Evolutionary conservation across 495 filamentous ascomycete genomes (phyloP), one percentile per base, ranked within the genome.

Genomic region (Hypoxylon fuscum): DNA sequence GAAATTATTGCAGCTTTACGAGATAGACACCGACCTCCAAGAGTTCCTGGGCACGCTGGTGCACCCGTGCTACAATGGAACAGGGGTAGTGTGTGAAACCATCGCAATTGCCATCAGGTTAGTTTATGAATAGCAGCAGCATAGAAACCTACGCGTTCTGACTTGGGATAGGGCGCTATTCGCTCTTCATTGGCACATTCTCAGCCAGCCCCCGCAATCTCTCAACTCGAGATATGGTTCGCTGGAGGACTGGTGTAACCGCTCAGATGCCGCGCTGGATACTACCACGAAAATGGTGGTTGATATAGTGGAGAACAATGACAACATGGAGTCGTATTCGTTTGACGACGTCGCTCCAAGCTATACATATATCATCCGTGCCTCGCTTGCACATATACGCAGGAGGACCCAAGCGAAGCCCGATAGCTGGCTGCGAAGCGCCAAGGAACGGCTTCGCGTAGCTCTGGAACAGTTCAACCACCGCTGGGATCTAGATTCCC

Each of bases 61-160:
- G 69, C 59, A 71, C 11, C 67, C 68, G 51, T 40, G 44, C n/a
- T 20, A 37, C n/a, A 63, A 63, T 31, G 52, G 45, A 37, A 62
- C 49, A 55, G 57, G 66, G 0, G 22, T 58, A 11, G 74, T 68
- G 31, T 76, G 74, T 49, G 64, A 46, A 3, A 62, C 74, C 7
- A 72, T 67, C 5, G 62, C 68, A 10, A 50, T 74, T 2, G 31
- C 64, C 1, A 70, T 76, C 15, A 66, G 68, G 73, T 76, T 29
- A 17, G 68, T 44, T 5, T n/a, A 38, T 27, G 25, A 3, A 11
- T 12, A 2, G 32, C 12, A 14, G 32, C 32, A 14, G 27, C 35
- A 17, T 38, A 2, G 1, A 14, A n/a, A 35, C 11, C 2, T 8
- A n/a, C 20, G 1, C 12, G 4, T 2, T 27, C 25, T 35, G 32